These are phyloP conservation scores for Coniochaeta sp. DNA, from an alignment of 2,329 filamentous ascomycete genomes.

Conservation along the genomic window DNA sequence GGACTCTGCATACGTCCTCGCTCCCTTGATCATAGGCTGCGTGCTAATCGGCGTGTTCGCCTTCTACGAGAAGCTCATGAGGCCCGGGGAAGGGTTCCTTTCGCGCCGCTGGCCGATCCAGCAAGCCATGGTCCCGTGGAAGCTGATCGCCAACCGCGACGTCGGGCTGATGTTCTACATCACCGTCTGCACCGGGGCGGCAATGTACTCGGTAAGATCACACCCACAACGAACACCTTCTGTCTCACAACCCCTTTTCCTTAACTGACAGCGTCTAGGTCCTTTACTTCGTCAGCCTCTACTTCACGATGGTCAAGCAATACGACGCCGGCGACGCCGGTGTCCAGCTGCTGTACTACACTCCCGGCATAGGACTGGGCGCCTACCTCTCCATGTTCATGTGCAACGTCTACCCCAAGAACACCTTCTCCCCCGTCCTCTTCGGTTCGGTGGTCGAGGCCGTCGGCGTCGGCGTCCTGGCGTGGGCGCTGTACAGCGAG, in stretches of 20 bases:
- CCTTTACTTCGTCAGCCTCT: constrained; percentile 62
- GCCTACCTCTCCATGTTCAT: constrained; percentile 50
- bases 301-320: constrained; percentile 56
- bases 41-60: constrained; percentile 34
- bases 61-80: constrained; percentile 47
- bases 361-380: constrained; percentile 55
- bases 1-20: constrained; percentile 40
- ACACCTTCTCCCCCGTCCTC: constrained; percentile 54
- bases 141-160: constrained; percentile 49
- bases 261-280: constrained; percentile 22
- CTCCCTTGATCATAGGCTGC: constrained; percentile 37
- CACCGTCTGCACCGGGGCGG: constrained; percentile 53
- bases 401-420: constrained; percentile 54
- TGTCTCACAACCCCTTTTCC: constrained; percentile 18
- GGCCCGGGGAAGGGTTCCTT: constrained; percentile 33
- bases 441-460: constrained; percentile 50
- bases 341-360: constrained; percentile 53
- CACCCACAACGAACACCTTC: too few relatives aligned
- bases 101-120: constrained; percentile 44
- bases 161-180: constrained; percentile 55
- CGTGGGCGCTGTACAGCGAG: constrained; percentile 45
- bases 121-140: constrained; percentile 57
- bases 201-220: constrained; percentile 39
- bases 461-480: constrained; percentile 50
- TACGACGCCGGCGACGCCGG: constrained; percentile 43